Percentiles rank a stretch among this genome's conserved stretches.
phyloP scores from a whole-genome alignment of 163 green algal genomes.

The Coccomyxa subellipsoidea region DNA sequence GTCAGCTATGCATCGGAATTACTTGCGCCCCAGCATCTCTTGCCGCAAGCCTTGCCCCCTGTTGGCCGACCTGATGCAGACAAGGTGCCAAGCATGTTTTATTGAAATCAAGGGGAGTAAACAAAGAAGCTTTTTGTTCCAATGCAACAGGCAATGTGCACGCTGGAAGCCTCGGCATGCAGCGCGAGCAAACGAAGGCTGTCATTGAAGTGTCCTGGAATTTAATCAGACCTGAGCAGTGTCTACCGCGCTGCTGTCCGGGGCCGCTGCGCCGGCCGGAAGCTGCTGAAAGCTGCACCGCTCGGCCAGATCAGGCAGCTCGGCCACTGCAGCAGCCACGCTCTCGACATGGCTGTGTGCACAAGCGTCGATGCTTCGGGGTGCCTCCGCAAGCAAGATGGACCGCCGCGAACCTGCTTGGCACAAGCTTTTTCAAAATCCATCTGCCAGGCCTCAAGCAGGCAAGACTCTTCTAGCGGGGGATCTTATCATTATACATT shows the following conservation, averaged over 20 bases:
- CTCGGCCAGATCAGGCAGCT: background rate
- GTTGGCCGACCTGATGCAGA: background rate
- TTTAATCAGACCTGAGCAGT: background rate
- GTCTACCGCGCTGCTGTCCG: background rate
- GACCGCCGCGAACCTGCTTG: background rate
- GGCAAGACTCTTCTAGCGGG: too few relatives aligned
- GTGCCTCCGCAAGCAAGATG: background rate
- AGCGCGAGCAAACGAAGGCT: too few relatives aligned
- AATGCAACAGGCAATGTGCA: too few relatives aligned
- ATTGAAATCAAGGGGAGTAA: too few relatives aligned
- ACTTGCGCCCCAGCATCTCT: too few relatives aligned
- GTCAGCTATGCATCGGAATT: background rate
- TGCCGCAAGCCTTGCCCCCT: too few relatives aligned
- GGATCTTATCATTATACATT: background rate
- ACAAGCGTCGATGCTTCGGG: background rate
- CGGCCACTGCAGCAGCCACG: background rate
- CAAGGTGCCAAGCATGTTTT: too few relatives aligned
- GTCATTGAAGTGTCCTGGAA: too few relatives aligned
- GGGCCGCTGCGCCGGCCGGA: background rate
- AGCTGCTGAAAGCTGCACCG: conserved; percentile 7
- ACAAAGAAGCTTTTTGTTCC: too few relatives aligned
- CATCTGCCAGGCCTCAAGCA: too few relatives aligned
- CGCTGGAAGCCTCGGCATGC: too few relatives aligned
- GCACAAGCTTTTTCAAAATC: too few relatives aligned
- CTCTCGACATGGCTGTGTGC: background rate